Evolutionary conservation across 2,329 filamentous ascomycete species (phyloP), one percentile per base, ranked within the genome.

Genomic region (Fusarium haematococcum): DNA sequence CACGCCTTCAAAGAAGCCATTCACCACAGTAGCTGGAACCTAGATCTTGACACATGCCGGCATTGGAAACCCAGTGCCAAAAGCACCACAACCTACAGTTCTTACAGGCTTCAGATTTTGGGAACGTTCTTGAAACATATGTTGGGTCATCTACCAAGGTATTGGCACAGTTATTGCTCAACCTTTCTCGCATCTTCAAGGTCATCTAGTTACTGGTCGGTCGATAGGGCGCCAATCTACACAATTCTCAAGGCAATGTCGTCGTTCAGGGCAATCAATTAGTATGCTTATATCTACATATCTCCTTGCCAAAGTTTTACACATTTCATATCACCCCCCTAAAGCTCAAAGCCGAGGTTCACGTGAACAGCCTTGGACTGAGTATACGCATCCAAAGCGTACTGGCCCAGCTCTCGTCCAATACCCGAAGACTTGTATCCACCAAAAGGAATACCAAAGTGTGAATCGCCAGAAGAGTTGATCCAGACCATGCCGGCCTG

Each of bases 401-500:
- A 78, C 48, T 79, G 75, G 4, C 77, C 77, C 37, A 79, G 23
- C 48, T 79, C 77, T 8, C 77, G 65, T 0, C 77, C 77, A 37
- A 78, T 78, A 10, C 76, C 76, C 8, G 76, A 78, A 23, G 72
- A 73, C 30, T 78, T 77, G 37, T 77, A 77, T 30, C 79, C 79
- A 1, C 79, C 79, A 41, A 81, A 80, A 0, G 79, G 79, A 41
- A 80, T 79, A 9, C 75, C 75, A 64, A 75, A 78, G 62, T 81
- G 75, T 0, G 77, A 70, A 9, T 77, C 76, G 1, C 74, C 74
- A 7, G 79, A 79, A 1, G 78, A 80, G 68, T 84, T 84, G 65
- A 84, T 80, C 75, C 80, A 84, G n/a, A 84, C 81, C 79, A 83
- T 83, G 13, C 88, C 88, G 9, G 88, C 85, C 79, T 90, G 87